Conservation (phyloP, 495 filamentous ascomycete species). For the Talaromyces ruber region DNA sequence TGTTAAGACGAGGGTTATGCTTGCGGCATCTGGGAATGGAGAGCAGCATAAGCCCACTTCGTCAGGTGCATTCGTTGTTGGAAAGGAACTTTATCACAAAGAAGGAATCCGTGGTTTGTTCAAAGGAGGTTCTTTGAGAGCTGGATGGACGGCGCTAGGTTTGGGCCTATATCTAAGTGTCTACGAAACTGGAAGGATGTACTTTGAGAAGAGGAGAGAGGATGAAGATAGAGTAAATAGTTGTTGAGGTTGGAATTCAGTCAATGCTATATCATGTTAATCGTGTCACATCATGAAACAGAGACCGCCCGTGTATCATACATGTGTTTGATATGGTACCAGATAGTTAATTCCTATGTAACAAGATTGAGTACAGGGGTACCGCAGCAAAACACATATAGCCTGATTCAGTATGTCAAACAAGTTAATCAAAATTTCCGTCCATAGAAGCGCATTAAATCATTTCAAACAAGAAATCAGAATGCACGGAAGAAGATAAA, state of each 20-base stretch:
- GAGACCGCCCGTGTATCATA: background rate
- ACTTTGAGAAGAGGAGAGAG: slow-evolving; percentile 48
- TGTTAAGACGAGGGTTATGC: slow-evolving; percentile 75
- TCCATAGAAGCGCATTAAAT: background rate
- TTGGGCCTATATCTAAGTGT: slow-evolving; percentile 78
- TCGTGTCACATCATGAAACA: background rate
- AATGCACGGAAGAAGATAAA: background rate
- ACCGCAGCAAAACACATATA: background rate
- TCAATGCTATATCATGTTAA: background rate
- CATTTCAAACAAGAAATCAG: background rate
- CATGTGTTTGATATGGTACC: background rate
- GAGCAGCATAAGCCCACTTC: slow-evolving; percentile 7
- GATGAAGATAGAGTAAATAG: background rate
- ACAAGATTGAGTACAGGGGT: slow-evolving; percentile 1
- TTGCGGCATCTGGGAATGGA: slow-evolving; percentile 30
- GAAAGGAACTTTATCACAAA: slow-evolving; percentile 49
- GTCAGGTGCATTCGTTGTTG: slow-evolving; percentile 39
- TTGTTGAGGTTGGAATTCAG: background rate
- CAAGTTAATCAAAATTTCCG: background rate
- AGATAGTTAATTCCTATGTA: background rate
- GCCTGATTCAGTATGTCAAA: background rate
- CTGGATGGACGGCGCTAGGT: slow-evolving; percentile 72
- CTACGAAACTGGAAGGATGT: slow-evolving; percentile 72
- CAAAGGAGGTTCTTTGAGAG: slow-evolving; percentile 64
- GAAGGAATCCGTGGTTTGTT: slow-evolving; percentile 68